These are phyloP conservation scores for Flaveria bidentis DNA, from an alignment of 129 eudicot species.

Conservation along the genomic window DNA sequence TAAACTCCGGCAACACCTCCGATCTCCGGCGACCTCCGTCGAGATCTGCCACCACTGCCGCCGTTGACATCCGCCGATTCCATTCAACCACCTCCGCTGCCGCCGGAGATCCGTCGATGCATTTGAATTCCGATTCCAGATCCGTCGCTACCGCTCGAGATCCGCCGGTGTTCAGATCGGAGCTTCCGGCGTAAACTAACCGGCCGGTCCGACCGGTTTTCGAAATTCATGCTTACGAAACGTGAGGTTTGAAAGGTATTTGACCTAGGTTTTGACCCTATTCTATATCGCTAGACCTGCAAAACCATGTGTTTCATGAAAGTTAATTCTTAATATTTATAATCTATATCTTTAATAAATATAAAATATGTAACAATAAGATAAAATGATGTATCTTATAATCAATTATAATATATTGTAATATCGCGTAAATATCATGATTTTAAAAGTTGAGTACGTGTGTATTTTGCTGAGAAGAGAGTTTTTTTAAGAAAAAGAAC, in stretches of 20 bases:
- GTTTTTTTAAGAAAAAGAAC: too few species aligned
- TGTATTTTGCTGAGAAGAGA: too few species aligned
- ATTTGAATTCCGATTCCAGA: background rate
- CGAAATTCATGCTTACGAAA: background rate
- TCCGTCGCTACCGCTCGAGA: background rate
- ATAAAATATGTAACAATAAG: too few species aligned
- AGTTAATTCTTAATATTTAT: background rate
- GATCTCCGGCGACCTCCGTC: background rate
- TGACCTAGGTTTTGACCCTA: background rate
- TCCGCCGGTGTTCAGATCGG: background rate
- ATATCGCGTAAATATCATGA: too few species aligned
- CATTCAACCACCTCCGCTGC: background rate
- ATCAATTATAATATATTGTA: too few species aligned
- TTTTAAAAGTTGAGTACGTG: too few species aligned
- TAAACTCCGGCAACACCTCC: background rate
- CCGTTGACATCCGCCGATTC: background rate
- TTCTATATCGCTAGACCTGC: background rate
- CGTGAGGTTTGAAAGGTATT: background rate
- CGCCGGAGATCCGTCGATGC: background rate
- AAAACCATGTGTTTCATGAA: background rate
- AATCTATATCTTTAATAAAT: background rate
- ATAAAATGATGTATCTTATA: too few species aligned
- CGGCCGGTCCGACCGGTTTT: slow-evolving; percentile 3
- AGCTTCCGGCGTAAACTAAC: background rate
- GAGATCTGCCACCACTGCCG: background rate